A percentile compares a stretch with the other conserved stretches of the same genome.
phyloP scores from a whole-genome alignment of 768 basidiomycete species.

The Auricularia auricula-judae region DNA sequence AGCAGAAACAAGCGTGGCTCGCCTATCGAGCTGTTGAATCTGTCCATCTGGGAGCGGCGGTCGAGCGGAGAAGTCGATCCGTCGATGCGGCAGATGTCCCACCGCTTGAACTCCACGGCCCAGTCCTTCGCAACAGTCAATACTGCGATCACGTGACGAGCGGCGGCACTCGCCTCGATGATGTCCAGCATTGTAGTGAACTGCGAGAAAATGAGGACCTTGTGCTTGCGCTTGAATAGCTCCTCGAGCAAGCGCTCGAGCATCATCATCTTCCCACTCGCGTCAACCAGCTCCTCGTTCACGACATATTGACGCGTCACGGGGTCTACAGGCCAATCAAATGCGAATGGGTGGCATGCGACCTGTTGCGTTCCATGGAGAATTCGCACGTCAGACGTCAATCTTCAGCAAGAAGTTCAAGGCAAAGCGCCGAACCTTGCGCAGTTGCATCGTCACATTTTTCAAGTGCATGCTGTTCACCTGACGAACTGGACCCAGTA shows the following conservation, averaged over 20 bases:
- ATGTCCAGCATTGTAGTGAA: slow-evolving; percentile 96
- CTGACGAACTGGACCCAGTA: slow-evolving; percentile 47
- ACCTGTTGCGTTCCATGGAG: not conserved
- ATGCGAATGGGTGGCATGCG: slow-evolving; percentile 76
- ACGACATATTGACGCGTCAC: slow-evolving; percentile 50
- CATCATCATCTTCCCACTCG: slow-evolving; percentile 96
- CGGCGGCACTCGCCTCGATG: slow-evolving; percentile 51
- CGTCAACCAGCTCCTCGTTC: slow-evolving; percentile 70
- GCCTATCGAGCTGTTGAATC: slow-evolving; percentile 58
- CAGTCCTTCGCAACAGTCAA: slow-evolving; percentile 48
- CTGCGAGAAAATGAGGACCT: slow-evolving; percentile 82
- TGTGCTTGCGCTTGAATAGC: slow-evolving; percentile 70
- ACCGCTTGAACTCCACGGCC: slow-evolving; percentile 75
- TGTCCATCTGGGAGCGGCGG: slow-evolving; percentile 74
- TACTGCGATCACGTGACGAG: not conserved
- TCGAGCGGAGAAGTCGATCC: slow-evolving; percentile 72
- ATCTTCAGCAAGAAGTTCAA: not conserved
- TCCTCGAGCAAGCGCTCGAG: slow-evolving; percentile 79
- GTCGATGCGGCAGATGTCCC: slow-evolving; percentile 85
- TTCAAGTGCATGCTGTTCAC: slow-evolving; percentile 91
- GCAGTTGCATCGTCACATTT: slow-evolving; percentile 93
- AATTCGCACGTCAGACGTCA: too few species aligned
- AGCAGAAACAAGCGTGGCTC: slow-evolving; percentile 70
- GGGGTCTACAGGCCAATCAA: slow-evolving; percentile 69
- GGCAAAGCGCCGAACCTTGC: slow-evolving; percentile 59